These are phyloP conservation scores for Medicago lupulina DNA, from an alignment of 306 rosid genomes.

Conservation along the genomic window DNA sequence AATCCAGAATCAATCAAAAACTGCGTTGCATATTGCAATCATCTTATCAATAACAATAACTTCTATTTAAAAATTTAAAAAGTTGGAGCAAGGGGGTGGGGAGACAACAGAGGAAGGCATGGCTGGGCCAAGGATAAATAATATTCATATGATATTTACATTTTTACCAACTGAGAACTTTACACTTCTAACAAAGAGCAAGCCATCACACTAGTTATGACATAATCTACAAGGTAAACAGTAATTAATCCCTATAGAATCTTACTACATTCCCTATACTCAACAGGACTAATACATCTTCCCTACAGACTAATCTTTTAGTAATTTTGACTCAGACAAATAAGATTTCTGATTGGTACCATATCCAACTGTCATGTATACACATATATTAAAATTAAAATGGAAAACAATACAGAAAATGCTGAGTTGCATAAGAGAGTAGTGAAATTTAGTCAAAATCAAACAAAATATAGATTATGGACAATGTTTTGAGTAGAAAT, in stretches of 20 bases:
- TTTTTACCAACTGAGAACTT: background rate
- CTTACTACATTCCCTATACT: background rate
- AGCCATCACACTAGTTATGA: background rate
- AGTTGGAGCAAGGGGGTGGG: background rate
- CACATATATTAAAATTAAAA: conserved; percentile 35
- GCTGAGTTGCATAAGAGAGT: conserved; percentile 3
- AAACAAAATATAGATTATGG: conserved; percentile 16
- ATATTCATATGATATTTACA: background rate
- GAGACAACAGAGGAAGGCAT: conserved; percentile 7
- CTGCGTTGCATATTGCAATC: background rate
- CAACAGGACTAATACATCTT: conserved; percentile 4
- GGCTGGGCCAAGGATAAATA: background rate
- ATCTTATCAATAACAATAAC: background rate
- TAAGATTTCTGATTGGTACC: conserved; percentile 4
- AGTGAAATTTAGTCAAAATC: conserved; percentile 6
- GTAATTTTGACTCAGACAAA: background rate
- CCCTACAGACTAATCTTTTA: background rate
- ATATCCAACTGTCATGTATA: conserved; percentile 25
- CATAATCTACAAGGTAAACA: background rate
- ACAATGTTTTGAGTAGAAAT: conserved; percentile 18
- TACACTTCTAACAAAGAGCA: background rate
- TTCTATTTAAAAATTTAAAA: conserved; percentile 25
- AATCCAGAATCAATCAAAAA: background rate
- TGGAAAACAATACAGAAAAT: conserved; percentile 10
- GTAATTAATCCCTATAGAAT: background rate